Base-by-base conservation (phyloP, 306 rosid genomes). In the Ormosia emarginata region DNA sequence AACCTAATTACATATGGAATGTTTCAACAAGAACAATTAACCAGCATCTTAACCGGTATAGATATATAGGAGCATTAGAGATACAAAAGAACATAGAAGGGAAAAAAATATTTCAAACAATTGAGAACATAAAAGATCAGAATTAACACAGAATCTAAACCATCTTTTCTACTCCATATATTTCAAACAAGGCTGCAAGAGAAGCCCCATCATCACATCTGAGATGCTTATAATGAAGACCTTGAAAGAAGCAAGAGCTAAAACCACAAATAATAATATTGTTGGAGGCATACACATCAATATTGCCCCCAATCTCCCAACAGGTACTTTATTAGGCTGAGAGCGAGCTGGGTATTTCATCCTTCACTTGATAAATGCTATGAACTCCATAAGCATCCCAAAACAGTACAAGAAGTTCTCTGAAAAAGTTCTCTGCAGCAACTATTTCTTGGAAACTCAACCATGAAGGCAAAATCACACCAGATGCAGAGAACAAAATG, bases 381-480 rank as follows among this genome's bases (percentile, higher is more conserved):
- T 70, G 68, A 89, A 89, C 79, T 92, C 94, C 92, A 86, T 77
- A 6, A 90, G 82, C 93, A 92, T 92, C 58, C 97, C 93, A 30
- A 92, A 88, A 56, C 93, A 89, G 84, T 90, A 89, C 79, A 89
- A 71, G 70, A 86, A 90, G 78, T 90, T 90, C 50, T 90, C 93
- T 4, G 90, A n/a, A n/a, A n/a, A n/a, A n/a, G n/a, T n/a, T n/a
- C n/a, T n/a, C n/a, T n/a, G n/a, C 94, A 3, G 94, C 93, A 43
- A 89, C 90, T 2, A 90, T 92, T 83, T 92, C 97, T 75, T 92
- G 93, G 64, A 92, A 92, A 71, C 91, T 92, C 86, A 90, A 58
- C 88, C 93, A 92, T 0, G 97, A 90, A 11, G 87, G 94, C 66
- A 92, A 47, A 72, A 89, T n/a, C n/a, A n/a, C n/a, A n/a, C n/a